phyloP scores from a whole-genome alignment of 2,329 filamentous ascomycete species.

The Didymella pomorum region DNA sequence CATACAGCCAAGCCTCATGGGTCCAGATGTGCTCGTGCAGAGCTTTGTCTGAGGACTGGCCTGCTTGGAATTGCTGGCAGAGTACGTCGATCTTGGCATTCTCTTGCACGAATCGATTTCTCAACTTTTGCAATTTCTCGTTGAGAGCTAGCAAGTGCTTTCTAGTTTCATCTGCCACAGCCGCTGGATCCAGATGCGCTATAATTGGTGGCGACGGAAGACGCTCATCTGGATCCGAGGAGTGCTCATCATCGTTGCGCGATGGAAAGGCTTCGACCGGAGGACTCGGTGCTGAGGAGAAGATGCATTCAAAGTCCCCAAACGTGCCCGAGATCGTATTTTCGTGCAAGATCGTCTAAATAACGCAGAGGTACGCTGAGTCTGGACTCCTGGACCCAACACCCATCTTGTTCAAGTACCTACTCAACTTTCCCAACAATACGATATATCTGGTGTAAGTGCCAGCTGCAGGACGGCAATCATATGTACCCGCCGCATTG shows the following conservation, averaged over 20 bases:
- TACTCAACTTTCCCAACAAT: background rate
- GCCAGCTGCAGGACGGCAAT: background rate
- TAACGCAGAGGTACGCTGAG: background rate
- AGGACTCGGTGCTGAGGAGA: background rate
- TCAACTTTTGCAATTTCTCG: background rate
- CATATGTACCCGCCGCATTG: background rate
- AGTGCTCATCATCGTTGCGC: too few relatives aligned
- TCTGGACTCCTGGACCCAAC: background rate
- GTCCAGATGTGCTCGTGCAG: background rate
- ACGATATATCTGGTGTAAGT: background rate
- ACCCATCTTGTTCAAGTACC: background rate
- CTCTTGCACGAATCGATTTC: background rate
- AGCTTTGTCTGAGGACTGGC: background rate
- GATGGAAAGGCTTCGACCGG: too few relatives aligned
- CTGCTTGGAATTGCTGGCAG: background rate
- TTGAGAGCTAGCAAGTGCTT: background rate
- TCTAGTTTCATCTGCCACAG: background rate
- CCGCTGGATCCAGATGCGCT: background rate
- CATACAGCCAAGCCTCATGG: background rate
- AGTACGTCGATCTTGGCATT: background rate
- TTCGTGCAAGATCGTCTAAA: background rate
- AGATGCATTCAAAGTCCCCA: background rate
- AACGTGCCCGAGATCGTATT: background rate
- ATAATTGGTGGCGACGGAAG: background rate
- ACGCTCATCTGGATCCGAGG: background rate